Percentiles rank a stretch among this genome's conserved stretches.
phyloP scores from a whole-genome alignment of 164 flowering plant species.

The Santalum album region DNA sequence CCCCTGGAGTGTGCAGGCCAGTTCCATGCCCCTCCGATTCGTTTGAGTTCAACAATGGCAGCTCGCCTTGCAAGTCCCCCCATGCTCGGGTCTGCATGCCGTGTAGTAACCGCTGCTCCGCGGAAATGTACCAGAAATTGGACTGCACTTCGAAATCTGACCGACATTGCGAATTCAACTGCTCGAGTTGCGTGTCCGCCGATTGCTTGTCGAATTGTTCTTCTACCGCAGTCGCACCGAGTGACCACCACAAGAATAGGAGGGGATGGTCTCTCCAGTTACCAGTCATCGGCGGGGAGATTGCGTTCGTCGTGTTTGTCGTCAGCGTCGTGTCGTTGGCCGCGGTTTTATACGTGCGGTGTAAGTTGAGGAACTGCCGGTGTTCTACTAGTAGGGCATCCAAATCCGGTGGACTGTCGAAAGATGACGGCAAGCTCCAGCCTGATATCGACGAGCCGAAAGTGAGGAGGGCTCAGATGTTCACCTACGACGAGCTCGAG shows the following conservation, averaged over 20 bases:
- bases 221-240: not conserved
- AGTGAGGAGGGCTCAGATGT: conserved; percentile 64
- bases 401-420: conserved; percentile 26
- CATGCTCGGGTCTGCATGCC: conserved; percentile 57
- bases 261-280: conserved; percentile 57
- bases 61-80: conserved; percentile 39
- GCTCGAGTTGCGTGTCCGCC: conserved; percentile 51
- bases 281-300: conserved; percentile 68
- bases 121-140: conserved; percentile 48
- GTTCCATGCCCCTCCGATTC: conserved; percentile 48
- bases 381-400: conserved; percentile 32
- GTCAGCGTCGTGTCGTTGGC: conserved; percentile 41
- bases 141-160: conserved; percentile 45
- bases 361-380: conserved; percentile 54
- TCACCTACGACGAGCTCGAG: conserved; percentile 80
- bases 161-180: conserved; percentile 55
- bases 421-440: conserved; percentile 39
- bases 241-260: conserved; percentile 17
- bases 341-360: conserved; percentile 61
- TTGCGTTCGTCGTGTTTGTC: conserved; percentile 56
- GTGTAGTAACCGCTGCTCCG: conserved; percentile 54
- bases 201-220: conserved; percentile 65
- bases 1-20: conserved; percentile 59
- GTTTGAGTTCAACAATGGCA: conserved; percentile 39
- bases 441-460: conserved; percentile 75